These are phyloP conservation scores for Neofusicoccum sp. DNA, from an alignment of 2,329 filamentous ascomycete species.

Conservation along the genomic window DNA sequence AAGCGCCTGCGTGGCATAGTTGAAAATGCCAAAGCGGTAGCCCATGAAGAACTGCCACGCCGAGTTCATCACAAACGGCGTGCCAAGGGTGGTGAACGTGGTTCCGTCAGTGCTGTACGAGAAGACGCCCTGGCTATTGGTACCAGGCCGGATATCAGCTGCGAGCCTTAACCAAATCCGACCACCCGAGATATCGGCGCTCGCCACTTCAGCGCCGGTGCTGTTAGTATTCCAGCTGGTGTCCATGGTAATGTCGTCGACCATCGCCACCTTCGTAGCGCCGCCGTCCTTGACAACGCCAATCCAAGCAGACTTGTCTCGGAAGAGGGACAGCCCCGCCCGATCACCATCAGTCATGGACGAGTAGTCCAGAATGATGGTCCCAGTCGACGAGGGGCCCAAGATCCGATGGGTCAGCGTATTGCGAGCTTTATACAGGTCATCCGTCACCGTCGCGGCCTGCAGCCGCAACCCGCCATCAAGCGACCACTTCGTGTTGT, in stretches of 20 bases:
- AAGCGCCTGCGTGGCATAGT: constrained; percentile 36
- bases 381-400: constrained; percentile 45
- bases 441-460: constrained; percentile 53
- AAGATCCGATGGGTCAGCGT: constrained; percentile 44
- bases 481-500: constrained; percentile 47
- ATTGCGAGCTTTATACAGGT: constrained; percentile 46
- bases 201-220: constrained; percentile 30
- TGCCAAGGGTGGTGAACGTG: constrained; percentile 32
- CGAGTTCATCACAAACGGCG: constrained; percentile 33
- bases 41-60: constrained; percentile 41
- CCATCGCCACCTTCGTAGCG: constrained; percentile 35
- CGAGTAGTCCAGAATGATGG: constrained; percentile 50
- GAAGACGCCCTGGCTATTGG: constrained; percentile 31
- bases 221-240: constrained; percentile 33
- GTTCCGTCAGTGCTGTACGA: constrained; percentile 39
- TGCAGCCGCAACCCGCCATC: constrained; percentile 45
- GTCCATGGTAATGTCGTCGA: constrained; percentile 42
- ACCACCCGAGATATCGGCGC: constrained; percentile 20
- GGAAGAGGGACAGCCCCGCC: constrained; percentile 53
- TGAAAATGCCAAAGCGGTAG: constrained; percentile 40
- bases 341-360: constrained; percentile 53
- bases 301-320: constrained; percentile 55
- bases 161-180: constrained; percentile 35
- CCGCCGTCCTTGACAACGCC: constrained; percentile 46
- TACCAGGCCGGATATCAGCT: constrained; percentile 37